Percentiles rank a stretch among this genome's conserved stretches.
phyloP scores from a whole-genome alignment of 2,329 filamentous ascomycete genomes.

The Colletotrichum tofieldiae region DNA sequence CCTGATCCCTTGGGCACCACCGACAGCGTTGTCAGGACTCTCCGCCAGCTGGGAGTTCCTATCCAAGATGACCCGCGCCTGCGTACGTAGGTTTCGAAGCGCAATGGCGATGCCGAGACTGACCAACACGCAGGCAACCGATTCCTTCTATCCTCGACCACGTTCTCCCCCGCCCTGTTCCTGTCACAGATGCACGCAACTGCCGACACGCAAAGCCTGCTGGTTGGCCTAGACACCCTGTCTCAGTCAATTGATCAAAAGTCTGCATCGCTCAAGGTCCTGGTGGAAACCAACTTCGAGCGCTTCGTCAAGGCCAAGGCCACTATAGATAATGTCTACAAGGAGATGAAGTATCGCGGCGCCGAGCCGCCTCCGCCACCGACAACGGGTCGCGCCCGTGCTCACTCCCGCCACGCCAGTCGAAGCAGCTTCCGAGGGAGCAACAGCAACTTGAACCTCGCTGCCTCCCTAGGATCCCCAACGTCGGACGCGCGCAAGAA shows the following conservation, averaged over 20 bases:
- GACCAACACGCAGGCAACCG: constrained; percentile 77
- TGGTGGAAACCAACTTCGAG: constrained; percentile 98
- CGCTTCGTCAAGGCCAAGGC: constrained; percentile 97
- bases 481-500: constrained; percentile 78
- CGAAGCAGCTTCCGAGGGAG: constrained; percentile 76
- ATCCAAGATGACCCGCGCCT: constrained; percentile 88
- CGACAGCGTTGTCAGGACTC: constrained; percentile 86
- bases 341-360: constrained; percentile 89
- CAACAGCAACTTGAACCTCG: constrained; percentile 54
- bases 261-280: constrained; percentile 93
- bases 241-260: constrained; percentile 97
- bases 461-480: constrained; percentile 53
- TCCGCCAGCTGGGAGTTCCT: constrained; percentile 83
- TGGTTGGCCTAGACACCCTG: constrained; percentile 87
- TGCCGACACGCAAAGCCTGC: constrained; percentile 85
- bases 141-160: constrained; percentile 95
- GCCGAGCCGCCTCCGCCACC: constrained; percentile 65
- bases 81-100: constrained; percentile 65
- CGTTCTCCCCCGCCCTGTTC: constrained; percentile 93
- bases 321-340: constrained; percentile 98
- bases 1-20: constrained; percentile 91
- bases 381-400: constrained; percentile 52
- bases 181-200: constrained; percentile 91
- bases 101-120: constrained; percentile 19
- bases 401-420: constrained; percentile 78